These are phyloP conservation scores for Tolypocladium inflatum DNA, from an alignment of 2,329 filamentous ascomycete species.

Conservation along the genomic window DNA sequence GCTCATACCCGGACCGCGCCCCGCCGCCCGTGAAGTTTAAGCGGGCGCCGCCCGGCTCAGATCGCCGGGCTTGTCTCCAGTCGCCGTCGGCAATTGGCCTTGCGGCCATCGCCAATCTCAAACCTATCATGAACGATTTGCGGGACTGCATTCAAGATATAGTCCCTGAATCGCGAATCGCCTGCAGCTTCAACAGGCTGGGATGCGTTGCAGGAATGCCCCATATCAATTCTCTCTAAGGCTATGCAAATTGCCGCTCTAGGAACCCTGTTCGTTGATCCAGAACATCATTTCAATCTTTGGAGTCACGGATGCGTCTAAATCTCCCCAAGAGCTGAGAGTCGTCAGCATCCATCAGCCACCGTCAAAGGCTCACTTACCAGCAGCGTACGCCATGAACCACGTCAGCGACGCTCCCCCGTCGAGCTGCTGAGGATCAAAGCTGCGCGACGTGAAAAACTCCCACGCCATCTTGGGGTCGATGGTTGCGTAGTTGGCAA, in stretches of 20 bases:
- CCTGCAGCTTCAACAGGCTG: neutral
- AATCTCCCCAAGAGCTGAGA: conserved; percentile 1
- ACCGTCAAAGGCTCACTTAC: conserved; percentile 37
- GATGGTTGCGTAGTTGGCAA: conserved; percentile 70
- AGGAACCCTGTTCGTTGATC: neutral
- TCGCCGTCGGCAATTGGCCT: neutral
- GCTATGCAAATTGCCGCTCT: neutral
- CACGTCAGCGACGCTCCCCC: conserved; percentile 76
- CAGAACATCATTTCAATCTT: neutral
- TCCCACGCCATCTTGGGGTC: conserved; percentile 60
- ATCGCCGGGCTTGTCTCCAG: neutral
- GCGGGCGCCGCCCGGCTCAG: neutral
- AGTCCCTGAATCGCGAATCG: neutral
- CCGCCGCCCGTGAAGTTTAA: neutral
- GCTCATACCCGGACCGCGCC: neutral
- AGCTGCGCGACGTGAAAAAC: conserved; percentile 62
- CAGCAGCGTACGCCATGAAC: conserved; percentile 73
- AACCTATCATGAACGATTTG: neutral
- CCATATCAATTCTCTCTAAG: neutral
- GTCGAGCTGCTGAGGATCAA: conserved; percentile 63
- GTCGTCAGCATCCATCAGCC: neutral
- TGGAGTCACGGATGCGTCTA: too few species aligned
- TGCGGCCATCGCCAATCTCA: neutral
- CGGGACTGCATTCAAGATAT: too few species aligned
- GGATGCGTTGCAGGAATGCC: neutral